Evolutionary conservation across 2,329 filamentous ascomycete genomes (phyloP), one percentile per base, ranked within the genome.

Genomic region (Phoma sp.): DNA sequence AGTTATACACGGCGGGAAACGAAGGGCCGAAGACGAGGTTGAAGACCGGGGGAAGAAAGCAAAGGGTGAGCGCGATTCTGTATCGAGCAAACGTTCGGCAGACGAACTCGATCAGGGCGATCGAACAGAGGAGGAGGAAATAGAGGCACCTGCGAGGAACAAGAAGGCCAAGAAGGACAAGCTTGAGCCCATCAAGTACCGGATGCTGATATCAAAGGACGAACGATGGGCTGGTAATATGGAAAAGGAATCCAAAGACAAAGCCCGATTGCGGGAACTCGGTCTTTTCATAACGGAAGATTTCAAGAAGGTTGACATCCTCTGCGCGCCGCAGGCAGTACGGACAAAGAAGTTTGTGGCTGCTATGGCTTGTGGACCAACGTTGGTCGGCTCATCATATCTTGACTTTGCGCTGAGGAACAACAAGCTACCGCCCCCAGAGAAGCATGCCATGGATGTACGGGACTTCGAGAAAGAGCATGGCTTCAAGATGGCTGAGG

Each of bases 321-420:
- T 99, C 9, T 92, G 91, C 30, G 93, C 93, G 3, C 95, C 93
- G 0, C 84, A 86, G 37, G 86, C 98, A 57, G 85, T 97, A 30
- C 89, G 95, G 33, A 99, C 95, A 0, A 87, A 91, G 71, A 99
- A 99, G 70, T 99, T 99, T 70, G 87, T 98, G 44, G 89, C 88
- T 57, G 91, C 92, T 10, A 79, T 99, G 25, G 92, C 95, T 14
- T 87, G 86, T 55, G 92, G 90, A 0, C 91, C 92, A 0, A 82
- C 84, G 1, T 84, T 98, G 38, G 83, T 98, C 48, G 87, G 86
- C 40, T 89, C 88, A 0, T 82, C 84, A 7, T 99, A 91, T 73
- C 85, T 99, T 52, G 89, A 93, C 51, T 81, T 84, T 23, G 91
- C 89, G 41, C 80, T 98, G 9, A 85, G 89, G 40, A 80, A 85